Percentiles rank a stretch among this genome's conserved stretches.
These are phyloP conservation scores for Mortierella sp. DNA, from an alignment of 371 early-diverging fungal genomes.

Conservation along the genomic window DNA sequence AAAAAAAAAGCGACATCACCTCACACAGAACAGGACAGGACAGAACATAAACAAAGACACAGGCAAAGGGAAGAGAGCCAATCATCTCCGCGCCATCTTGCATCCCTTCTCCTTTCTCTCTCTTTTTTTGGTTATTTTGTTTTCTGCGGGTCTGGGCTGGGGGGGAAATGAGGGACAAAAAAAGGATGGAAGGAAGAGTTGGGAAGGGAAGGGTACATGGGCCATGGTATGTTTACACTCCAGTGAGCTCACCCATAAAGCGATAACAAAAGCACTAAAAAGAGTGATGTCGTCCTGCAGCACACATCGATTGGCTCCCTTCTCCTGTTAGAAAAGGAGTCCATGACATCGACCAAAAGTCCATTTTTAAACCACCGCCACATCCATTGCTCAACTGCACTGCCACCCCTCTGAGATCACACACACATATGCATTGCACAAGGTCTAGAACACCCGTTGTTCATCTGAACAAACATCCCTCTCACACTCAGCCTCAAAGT, in stretches of 20 bases:
- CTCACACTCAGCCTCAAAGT: too few relatives aligned
- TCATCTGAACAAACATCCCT: too few relatives aligned
- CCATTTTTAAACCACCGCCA: constrained; percentile 1
- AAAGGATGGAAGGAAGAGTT: neutral
- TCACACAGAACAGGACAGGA: neutral
- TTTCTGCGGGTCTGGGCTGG: neutral
- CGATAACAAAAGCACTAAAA: neutral
- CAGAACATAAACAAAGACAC: neutral
- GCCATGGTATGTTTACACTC: too few relatives aligned
- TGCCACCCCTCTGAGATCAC: neutral
- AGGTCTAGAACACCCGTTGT: neutral
- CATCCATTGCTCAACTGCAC: neutral
- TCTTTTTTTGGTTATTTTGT: neutral
- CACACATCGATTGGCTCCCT: neutral
- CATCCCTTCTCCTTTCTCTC: neutral
- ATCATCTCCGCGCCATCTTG: neutral
- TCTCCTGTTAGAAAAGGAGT: neutral
- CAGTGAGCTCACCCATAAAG: neutral
- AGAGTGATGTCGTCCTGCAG: constrained; percentile 29
- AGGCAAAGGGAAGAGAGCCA: neutral
- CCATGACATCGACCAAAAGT: constrained; percentile 8
- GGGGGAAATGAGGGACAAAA: neutral
- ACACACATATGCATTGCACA: neutral
- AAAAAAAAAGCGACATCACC: neutral
- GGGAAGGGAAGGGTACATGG: too few relatives aligned